These are phyloP conservation scores for Cladosporium sp. DNA, from an alignment of 2,329 filamentous ascomycete genomes.

Conservation along the genomic window DNA sequence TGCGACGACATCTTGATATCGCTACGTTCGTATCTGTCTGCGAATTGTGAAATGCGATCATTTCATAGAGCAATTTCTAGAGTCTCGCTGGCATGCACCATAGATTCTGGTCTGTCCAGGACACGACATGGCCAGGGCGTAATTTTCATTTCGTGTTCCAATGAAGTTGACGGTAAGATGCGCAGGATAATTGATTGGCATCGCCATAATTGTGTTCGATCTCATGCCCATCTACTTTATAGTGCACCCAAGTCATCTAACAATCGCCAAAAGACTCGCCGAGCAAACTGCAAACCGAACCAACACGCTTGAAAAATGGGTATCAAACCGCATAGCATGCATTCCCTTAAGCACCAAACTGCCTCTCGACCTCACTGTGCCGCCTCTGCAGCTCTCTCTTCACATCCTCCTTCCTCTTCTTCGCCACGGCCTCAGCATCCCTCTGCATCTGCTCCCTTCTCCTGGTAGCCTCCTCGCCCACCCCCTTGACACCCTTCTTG, in stretches of 20 bases:
- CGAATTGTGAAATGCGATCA: neutral
- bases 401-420: slow-evolving; percentile 7
- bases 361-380: slow-evolving; percentile 34
- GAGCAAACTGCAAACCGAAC: too few species aligned
- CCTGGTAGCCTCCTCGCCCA: slow-evolving; percentile 55
- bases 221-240: too few species aligned
- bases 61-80: neutral
- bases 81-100: neutral
- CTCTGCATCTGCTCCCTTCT: slow-evolving; percentile 23
- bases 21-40: neutral
- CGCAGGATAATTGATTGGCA: too few species aligned
- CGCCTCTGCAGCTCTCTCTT: slow-evolving; percentile 19
- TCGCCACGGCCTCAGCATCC: slow-evolving; percentile 14
- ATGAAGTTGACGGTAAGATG: too few species aligned
- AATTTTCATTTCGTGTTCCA: too few species aligned
- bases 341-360: slow-evolving; percentile 29
- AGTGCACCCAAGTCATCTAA: too few species aligned
- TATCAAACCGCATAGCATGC: neutral
- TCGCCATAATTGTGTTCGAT: too few species aligned
- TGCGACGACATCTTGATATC: neutral
- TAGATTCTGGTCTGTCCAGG: too few species aligned
- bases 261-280: too few species aligned
- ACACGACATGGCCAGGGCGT: too few species aligned
- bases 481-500: slow-evolving; percentile 80
- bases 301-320: neutral